Conservation (phyloP, 306 rosid genomes). For the Medicago arabica region DNA sequence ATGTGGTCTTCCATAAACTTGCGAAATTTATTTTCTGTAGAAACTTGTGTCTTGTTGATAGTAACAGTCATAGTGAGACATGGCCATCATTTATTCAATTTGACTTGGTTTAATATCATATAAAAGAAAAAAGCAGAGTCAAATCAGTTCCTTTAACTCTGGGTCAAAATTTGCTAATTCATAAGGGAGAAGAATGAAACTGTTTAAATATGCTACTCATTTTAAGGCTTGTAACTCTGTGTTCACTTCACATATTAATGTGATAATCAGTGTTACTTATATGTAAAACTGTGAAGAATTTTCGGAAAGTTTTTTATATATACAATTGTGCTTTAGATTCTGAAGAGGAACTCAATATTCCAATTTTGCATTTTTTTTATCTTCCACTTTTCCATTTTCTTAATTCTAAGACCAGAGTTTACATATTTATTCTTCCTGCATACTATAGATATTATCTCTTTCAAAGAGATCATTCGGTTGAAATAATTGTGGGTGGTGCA, state of each 20-base stretch:
- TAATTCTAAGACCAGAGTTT: neutral
- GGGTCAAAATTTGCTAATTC: too few species aligned
- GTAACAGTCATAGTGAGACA: slow-evolving; percentile 16
- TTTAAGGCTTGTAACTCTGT: neutral
- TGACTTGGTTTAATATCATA: slow-evolving; percentile 16
- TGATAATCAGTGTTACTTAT: neutral
- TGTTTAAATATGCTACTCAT: slow-evolving; percentile 14
- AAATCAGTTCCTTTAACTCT: slow-evolving; percentile 21
- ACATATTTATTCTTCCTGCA: slow-evolving; percentile 20
- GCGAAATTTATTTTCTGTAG: slow-evolving; percentile 19
- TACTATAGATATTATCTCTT: slow-evolving; percentile 2
- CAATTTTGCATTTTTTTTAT: slow-evolving; percentile 20
- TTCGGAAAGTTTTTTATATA: neutral
- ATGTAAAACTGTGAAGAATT: neutral
- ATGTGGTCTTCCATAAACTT: slow-evolving; percentile 29
- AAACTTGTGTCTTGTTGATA: neutral
- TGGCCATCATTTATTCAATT: slow-evolving; percentile 17
- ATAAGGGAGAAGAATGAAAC: slow-evolving; percentile 11
- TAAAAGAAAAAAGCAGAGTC: slow-evolving; percentile 5
- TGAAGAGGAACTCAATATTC: slow-evolving; percentile 3
- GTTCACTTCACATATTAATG: neutral
- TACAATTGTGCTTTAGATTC: slow-evolving; percentile 16
- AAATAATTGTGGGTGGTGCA: neutral
- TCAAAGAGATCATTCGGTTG: neutral
- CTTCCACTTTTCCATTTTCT: neutral